These are phyloP conservation scores for Arachis hypogaea DNA, from an alignment of 306 rosid species.

Conservation along the genomic window DNA sequence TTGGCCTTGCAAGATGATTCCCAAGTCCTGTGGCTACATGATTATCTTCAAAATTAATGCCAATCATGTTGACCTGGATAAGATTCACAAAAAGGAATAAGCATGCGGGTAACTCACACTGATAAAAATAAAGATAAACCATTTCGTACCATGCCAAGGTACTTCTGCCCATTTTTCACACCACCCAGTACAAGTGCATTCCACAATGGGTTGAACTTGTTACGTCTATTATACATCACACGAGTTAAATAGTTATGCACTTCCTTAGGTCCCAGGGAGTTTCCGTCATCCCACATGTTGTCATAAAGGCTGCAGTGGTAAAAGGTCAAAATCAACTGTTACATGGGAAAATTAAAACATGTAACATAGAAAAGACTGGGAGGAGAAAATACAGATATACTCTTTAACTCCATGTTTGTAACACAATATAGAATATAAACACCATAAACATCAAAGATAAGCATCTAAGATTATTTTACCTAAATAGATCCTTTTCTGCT, in stretches of 20 bases:
- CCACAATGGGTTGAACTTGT: constrained; percentile 61
- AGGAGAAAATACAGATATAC: not conserved
- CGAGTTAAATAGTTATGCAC: constrained; percentile 55
- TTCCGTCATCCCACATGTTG: constrained; percentile 71
- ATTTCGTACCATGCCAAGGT: constrained; percentile 65
- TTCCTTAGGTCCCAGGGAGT: constrained; percentile 57
- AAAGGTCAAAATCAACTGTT: constrained; percentile 35
- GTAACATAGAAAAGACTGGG: constrained; percentile 15
- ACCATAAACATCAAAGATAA: constrained; percentile 4
- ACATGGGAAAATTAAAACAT: constrained; percentile 16
- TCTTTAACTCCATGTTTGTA: not conserved
- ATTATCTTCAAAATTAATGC: constrained; percentile 79
- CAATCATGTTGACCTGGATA: constrained; percentile 92
- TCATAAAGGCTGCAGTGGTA: constrained; percentile 72
- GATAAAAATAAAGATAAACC: constrained; percentile 9
- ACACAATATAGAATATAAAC: not conserved
- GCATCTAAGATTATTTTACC: not conserved
- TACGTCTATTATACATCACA: constrained; percentile 56
- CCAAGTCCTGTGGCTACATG: constrained; percentile 97
- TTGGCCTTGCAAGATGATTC: constrained; percentile 92
- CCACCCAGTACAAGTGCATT: constrained; percentile 56
- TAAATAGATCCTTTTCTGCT: not conserved
- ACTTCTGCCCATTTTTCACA: constrained; percentile 50
- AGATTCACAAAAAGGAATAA: constrained; percentile 13
- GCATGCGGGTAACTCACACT: constrained; percentile 1